These are phyloP conservation scores for Sphaerulina musiva DNA, from an alignment of 2,329 filamentous ascomycete genomes.

Conservation along the genomic window DNA sequence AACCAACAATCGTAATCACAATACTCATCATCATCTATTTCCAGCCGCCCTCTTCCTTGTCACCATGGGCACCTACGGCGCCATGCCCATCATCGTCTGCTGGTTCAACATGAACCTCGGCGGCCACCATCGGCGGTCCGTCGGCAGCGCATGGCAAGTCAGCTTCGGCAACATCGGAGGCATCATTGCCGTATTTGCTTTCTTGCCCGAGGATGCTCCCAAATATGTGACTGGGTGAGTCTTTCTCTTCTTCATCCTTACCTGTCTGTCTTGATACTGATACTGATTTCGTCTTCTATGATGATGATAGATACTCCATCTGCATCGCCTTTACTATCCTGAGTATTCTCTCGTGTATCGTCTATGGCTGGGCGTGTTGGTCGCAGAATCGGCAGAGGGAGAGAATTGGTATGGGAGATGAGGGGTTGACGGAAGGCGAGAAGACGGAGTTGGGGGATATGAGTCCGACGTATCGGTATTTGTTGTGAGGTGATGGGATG, in stretches of 20 bases:
- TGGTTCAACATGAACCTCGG: slow-evolving; percentile 87
- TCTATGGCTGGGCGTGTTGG: slow-evolving; percentile 56
- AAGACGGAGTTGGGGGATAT: slow-evolving; percentile 56
- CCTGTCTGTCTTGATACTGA: no score
- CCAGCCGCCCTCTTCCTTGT: slow-evolving; percentile 13
- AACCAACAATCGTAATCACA: no score
- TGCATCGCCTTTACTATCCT: slow-evolving; percentile 67
- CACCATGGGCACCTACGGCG: slow-evolving; percentile 18
- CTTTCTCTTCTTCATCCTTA: no score
- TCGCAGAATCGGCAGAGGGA: slow-evolving; percentile 57
- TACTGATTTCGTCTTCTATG: no score
- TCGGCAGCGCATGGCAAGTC: slow-evolving; percentile 48
- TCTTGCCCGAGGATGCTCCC: slow-evolving; percentile 56
- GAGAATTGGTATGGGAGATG: slow-evolving; percentile 37
- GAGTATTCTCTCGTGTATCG: slow-evolving; percentile 53
- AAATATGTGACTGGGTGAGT: slow-evolving; percentile 55
- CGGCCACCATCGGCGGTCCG: slow-evolving; percentile 51
- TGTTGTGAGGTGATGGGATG: slow-evolving; percentile 38
- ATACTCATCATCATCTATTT: neutral
- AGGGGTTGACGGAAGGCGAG: slow-evolving; percentile 54
- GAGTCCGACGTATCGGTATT: slow-evolving; percentile 55
- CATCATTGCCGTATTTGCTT: slow-evolving; percentile 48
- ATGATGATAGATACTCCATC: slow-evolving; percentile 54
- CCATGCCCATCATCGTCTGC: slow-evolving; percentile 72
- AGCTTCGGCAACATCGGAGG: slow-evolving; percentile 47